These are phyloP conservation scores for Dispira parvispora DNA, from an alignment of 192 early-diverging fungal species.

Conservation along the genomic window DNA sequence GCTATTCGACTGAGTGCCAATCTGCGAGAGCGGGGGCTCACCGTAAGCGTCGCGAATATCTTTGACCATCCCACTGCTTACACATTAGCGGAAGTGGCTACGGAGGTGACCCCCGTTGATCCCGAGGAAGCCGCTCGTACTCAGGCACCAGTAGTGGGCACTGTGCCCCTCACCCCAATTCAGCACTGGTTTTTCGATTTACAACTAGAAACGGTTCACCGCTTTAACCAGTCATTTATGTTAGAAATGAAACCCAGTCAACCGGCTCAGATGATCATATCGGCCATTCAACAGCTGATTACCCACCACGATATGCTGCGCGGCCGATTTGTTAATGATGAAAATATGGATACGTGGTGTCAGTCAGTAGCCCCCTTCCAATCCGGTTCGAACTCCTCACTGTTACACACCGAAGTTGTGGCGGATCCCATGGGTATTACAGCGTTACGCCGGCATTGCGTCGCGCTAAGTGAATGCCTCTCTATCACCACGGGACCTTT, in stretches of 20 bases:
- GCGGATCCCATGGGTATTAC: neutral
- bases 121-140: too few species aligned
- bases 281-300: conserved; percentile 6
- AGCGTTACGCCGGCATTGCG: neutral
- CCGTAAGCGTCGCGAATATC: neutral
- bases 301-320: conserved; percentile 9
- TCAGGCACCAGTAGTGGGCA: neutral
- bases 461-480: neutral
- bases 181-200: conserved; percentile 5
- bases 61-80: neutral
- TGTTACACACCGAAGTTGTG: neutral
- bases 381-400: neutral
- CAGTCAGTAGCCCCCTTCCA: neutral
- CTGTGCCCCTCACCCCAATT: conserved; percentile 6
- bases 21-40: neutral
- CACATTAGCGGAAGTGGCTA: neutral
- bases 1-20: neutral
- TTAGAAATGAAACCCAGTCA: neutral
- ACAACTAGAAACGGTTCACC: neutral
- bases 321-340: neutral
- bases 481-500: neutral
- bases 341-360: too few species aligned
- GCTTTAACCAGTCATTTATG: conserved; percentile 4
- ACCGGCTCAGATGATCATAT: neutral
- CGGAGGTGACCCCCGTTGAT: neutral